phyloP scores from a whole-genome alignment of 495 filamentous ascomycete genomes.

The Hypoxylon lienhwacheense region DNA sequence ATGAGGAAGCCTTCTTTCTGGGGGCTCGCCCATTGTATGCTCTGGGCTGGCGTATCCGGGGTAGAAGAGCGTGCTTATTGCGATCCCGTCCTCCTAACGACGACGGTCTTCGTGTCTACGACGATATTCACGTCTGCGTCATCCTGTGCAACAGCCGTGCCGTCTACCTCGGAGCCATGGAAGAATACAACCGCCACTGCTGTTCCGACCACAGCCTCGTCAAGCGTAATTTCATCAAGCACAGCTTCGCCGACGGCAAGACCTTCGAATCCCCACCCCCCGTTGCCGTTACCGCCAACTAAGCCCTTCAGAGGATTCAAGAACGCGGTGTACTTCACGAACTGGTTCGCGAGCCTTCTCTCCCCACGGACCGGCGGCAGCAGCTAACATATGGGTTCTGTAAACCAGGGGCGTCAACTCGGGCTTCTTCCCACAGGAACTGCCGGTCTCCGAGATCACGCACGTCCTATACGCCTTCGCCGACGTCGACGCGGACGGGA shows the following conservation, averaged over 20 bases:
- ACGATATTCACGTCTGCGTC: conserved; percentile 30
- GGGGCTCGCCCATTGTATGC: conserved; percentile 25
- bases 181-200: conserved; percentile 6
- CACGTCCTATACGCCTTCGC: conserved; percentile 82
- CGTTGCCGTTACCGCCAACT: conserved; percentile 20
- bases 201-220: background rate
- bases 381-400: conserved; percentile 17
- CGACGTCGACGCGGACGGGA: conserved; percentile 38
- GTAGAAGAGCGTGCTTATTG: conserved; percentile 16
- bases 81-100: conserved; percentile 22
- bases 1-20: conserved; percentile 21
- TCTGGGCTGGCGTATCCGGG: conserved; percentile 20
- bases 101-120: conserved; percentile 31
- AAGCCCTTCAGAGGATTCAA: conserved; percentile 35
- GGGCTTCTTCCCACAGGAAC: conserved; percentile 64
- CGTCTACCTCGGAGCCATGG: conserved; percentile 14
- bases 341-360: conserved; percentile 40
- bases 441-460: conserved; percentile 85
- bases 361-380: background rate
- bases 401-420: conserved; percentile 25
- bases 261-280: conserved; percentile 9
- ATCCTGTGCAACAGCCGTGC: conserved; percentile 18
- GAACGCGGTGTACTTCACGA: conserved; percentile 53
- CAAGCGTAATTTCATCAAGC: conserved; percentile 2
- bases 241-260: conserved; percentile 21